These are phyloP conservation scores for Seminavis robusta DNA, from an alignment of 108 stramenopile genomes.

Conservation along the genomic window DNA sequence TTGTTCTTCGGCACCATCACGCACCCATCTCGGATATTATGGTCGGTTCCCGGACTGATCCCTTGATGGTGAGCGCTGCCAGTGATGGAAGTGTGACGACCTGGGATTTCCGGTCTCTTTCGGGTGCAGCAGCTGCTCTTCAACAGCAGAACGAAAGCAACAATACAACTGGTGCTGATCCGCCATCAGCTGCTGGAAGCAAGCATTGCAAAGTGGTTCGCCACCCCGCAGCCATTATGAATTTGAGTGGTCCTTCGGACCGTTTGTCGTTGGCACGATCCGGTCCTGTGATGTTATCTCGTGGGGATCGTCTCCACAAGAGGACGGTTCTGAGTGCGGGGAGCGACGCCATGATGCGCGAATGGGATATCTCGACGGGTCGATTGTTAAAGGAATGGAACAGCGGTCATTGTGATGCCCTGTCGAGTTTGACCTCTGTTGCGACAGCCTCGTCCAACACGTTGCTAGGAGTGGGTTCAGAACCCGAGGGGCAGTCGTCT, in stretches of 20 bases:
- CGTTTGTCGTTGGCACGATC: constrained; percentile 21
- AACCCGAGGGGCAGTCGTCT: constrained; percentile 4
- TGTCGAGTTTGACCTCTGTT: constrained; percentile 51
- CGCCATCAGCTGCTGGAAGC: neutral
- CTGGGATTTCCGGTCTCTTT: constrained; percentile 82
- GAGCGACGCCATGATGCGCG: constrained; percentile 64
- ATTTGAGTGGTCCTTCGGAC: constrained; percentile 26
- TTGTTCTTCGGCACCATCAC: constrained; percentile 68
- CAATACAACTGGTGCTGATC: neutral
- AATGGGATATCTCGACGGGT: constrained; percentile 76
- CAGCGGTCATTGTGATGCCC: constrained; percentile 58
- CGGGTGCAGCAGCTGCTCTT: constrained; percentile 19
- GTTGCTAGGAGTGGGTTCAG: constrained; percentile 15
- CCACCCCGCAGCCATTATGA: constrained; percentile 42
- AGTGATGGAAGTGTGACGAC: constrained; percentile 78
- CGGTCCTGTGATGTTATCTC: constrained; percentile 18
- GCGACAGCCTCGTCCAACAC: constrained; percentile 22
- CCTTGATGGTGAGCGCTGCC: constrained; percentile 73
- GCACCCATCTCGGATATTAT: constrained; percentile 75
- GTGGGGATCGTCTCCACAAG: constrained; percentile 22
- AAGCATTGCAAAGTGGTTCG: constrained; percentile 49
- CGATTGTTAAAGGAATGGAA: constrained; percentile 31
- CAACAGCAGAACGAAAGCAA: neutral
- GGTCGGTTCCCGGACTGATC: constrained; percentile 75
- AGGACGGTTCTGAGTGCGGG: constrained; percentile 59